A percentile compares a stretch with the other conserved stretches of the same genome.
These are phyloP conservation scores for Lipomyces yamanashiensis DNA, from an alignment of 805 yeast genomes.

Conservation along the genomic window DNA sequence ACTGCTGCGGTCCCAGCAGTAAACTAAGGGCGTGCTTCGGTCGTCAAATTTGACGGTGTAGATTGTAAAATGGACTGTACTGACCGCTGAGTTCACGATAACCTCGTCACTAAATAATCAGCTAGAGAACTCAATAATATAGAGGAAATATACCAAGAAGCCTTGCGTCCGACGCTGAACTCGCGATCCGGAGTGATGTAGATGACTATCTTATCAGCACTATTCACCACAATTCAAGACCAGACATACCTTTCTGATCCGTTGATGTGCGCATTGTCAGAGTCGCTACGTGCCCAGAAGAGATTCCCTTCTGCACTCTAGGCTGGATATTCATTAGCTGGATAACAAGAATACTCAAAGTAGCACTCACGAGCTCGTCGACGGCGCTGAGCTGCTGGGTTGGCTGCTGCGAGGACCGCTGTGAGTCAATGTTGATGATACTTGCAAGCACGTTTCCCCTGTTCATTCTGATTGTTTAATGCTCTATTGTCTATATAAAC, in stretches of 20 bases:
- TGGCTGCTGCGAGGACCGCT: slow-evolving; percentile 16
- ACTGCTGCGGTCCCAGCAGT: slow-evolving; percentile 37
- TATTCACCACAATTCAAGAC: too few species aligned
- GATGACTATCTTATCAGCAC: slow-evolving; percentile 2
- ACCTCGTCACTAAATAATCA: slow-evolving; percentile 30
- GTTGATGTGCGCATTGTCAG: slow-evolving; percentile 15
- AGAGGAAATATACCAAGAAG: slow-evolving; percentile 21
- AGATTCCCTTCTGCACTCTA: neutral
- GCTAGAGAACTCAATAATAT: too few species aligned
- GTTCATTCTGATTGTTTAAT: too few species aligned
- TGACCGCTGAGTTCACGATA: slow-evolving; percentile 33
- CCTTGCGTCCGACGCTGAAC: slow-evolving; percentile 30
- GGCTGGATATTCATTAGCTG: neutral
- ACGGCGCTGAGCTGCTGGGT: slow-evolving; percentile 25
- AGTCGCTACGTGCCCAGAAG: slow-evolving; percentile 17
- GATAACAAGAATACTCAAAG: neutral
- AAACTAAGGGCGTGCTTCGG: slow-evolving; percentile 33
- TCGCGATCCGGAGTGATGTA: slow-evolving; percentile 8
- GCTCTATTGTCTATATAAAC: too few species aligned
- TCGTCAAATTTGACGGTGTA: slow-evolving; percentile 37
- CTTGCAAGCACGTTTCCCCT: neutral
- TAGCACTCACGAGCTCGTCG: slow-evolving; percentile 22
- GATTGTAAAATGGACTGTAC: slow-evolving; percentile 34
- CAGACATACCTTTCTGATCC: slow-evolving; percentile 20
- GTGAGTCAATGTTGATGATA: slow-evolving; percentile 4